Conservation (phyloP, 345 rosid genomes). For the Linum trigynum region DNA sequence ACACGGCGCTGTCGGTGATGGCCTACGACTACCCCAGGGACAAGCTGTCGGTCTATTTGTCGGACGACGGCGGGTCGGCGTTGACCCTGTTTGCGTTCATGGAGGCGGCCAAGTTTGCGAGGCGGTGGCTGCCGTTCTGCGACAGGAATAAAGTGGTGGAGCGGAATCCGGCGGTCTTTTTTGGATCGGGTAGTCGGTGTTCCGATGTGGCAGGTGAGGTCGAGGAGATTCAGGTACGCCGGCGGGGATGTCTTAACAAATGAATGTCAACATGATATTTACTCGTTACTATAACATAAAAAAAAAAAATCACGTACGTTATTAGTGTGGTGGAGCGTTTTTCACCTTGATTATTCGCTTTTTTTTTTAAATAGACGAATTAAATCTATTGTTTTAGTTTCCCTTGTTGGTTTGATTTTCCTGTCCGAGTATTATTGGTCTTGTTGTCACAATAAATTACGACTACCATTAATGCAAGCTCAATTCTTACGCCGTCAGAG, state of each 20-base stretch:
- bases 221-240: slow-evolving; percentile 8
- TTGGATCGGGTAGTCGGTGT: neutral
- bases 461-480: too few species aligned
- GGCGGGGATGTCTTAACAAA: neutral
- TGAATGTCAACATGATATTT: neutral
- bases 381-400: too few species aligned
- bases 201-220: neutral
- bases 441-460: too few species aligned
- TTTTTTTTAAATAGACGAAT: too few species aligned
- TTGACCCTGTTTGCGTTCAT: slow-evolving; percentile 19
- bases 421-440: too few species aligned
- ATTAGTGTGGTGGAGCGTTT: too few species aligned
- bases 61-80: slow-evolving; percentile 23
- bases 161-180: slow-evolving; percentile 10
- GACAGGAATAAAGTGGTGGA: slow-evolving; percentile 1
- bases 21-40: slow-evolving; percentile 2
- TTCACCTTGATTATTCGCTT: too few species aligned
- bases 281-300: too few species aligned
- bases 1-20: slow-evolving; percentile 9
- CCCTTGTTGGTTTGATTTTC: too few species aligned
- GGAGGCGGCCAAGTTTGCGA: slow-evolving; percentile 21
- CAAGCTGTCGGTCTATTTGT: slow-evolving; percentile 9
- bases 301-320: too few species aligned
- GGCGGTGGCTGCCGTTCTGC: slow-evolving; percentile 22
- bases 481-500: too few species aligned